These are phyloP conservation scores for Monosporozyma siamensis DNA, from an alignment of 805 yeast genomes.

Conservation along the genomic window DNA sequence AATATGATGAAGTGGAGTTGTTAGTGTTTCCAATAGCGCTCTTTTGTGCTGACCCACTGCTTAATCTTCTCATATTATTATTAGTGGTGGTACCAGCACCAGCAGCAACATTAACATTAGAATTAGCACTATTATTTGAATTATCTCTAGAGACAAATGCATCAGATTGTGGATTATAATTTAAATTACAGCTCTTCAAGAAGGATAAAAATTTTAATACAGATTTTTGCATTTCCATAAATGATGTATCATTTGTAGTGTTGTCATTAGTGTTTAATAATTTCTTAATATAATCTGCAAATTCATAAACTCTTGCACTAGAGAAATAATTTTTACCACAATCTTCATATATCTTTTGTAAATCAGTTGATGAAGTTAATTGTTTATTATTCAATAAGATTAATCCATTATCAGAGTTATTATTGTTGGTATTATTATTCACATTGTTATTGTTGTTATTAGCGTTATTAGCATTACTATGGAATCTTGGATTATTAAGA, in stretches of 20 bases:
- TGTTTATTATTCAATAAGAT: background rate
- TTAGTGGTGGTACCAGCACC: background rate
- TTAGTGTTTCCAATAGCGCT: background rate
- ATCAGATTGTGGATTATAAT: conserved; percentile 33
- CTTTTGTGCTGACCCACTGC: too few species aligned
- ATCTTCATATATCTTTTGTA: conserved; percentile 39
- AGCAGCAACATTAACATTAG: too few species aligned
- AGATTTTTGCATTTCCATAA: conserved; percentile 6
- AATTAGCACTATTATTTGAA: background rate
- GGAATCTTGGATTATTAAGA: conserved; percentile 5
- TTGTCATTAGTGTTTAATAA: conserved; percentile 9
- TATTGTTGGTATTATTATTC: background rate
- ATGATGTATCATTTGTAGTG: conserved; percentile 9
- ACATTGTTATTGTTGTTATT: background rate
- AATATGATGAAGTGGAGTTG: conserved; percentile 16
- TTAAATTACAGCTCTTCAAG: conserved; percentile 38
- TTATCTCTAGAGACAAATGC: conserved; percentile 23
- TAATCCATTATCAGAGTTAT: conserved; percentile 3
- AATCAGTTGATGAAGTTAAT: conserved; percentile 41
- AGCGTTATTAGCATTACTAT: background rate
- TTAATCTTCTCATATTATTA: conserved; percentile 1
- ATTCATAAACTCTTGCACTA: conserved; percentile 32
- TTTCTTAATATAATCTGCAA: conserved; percentile 31
- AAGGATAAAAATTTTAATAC: conserved; percentile 34
- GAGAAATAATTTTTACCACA: conserved; percentile 49